A percentile compares a stretch with the other conserved stretches of the same genome.
Conservation (phyloP, 1,284 basidiomycete genomes). For the Ustilago tritici region DNA sequence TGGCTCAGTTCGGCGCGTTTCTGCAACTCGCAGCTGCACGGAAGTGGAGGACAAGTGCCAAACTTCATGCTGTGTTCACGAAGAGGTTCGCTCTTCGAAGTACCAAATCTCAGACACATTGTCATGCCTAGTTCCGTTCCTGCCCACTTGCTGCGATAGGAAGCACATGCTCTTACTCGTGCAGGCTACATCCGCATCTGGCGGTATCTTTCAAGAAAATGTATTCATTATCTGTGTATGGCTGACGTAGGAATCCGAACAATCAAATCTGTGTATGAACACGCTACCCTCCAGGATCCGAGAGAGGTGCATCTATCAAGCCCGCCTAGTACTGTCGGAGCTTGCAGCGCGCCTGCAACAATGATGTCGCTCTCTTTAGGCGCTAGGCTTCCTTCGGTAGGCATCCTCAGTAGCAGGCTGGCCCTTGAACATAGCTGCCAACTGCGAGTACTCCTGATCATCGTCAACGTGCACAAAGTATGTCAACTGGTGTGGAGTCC, state of each 20-base stretch:
- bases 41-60: neutral
- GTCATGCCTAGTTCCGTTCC: no score
- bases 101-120: no score
- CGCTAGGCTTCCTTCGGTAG: slow-evolving; percentile 51
- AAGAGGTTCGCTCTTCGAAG: neutral
- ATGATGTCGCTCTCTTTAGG: slow-evolving; percentile 2
- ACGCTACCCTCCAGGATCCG: neutral
- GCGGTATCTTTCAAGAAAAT: neutral
- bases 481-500: slow-evolving; percentile 77
- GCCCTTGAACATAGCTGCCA: slow-evolving; percentile 58
- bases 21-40: neutral
- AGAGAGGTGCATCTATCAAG: no score
- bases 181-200: neutral
- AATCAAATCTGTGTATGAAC: neutral
- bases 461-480: slow-evolving; percentile 68
- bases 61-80: neutral
- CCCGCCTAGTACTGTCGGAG: neutral
- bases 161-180: no score
- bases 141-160: no score
- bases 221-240: neutral
- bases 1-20: neutral
- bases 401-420: slow-evolving; percentile 56
- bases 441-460: slow-evolving; percentile 69
- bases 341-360: neutral
- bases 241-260: neutral